Evolutionary conservation across 495 filamentous ascomycete species (phyloP), one percentile per base, ranked within the genome.

Genomic region (Tuber indicum): DNA sequence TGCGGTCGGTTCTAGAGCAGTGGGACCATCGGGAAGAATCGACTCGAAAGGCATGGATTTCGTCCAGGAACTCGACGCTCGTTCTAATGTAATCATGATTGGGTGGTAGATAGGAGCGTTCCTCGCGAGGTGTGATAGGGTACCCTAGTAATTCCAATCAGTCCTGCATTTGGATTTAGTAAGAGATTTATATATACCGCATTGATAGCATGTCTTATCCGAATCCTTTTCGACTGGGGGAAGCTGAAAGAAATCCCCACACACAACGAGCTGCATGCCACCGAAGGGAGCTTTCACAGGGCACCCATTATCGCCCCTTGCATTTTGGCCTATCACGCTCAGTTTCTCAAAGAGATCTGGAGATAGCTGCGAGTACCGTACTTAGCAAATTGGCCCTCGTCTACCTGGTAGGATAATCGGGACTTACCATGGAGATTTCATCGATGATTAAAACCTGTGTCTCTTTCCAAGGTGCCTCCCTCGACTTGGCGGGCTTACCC

Each of bases 211-310:
- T 41, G 62, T 80, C 70, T 77, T 80, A 26, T 78, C 72, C 17
- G 1, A 72, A 49, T 82, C 81, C 21, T 58, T 72, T 62, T 83
- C 76, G 21, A 84, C 82, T 8, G 82, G 82, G 32, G 82, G 82
- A 16, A 84, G 78, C 62, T 84, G 82, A 72, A 82, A 84, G 58
- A 84, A 84, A 70, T 84, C 82, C 3, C 82, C 82, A 75, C 82
- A 84, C 23, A 84, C 39, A 26, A 84, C 75, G 26, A 84, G 74
- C 58, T 84, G 82, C 52, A 81, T 77, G 43, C 74, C 80, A 36
- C 75, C 81, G 79, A 47, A 8, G 21, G 58, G 58, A 17, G 58
- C 58, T 32, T 66, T 17, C 58, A 32, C 58, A 32, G 58, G n/a
- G 12, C 12, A n/a, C n/a, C 5, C n/a, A 17, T 66, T 66, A 5